Conservation (phyloP, 768 basidiomycete genomes). For the Daedalea quercina region DNA sequence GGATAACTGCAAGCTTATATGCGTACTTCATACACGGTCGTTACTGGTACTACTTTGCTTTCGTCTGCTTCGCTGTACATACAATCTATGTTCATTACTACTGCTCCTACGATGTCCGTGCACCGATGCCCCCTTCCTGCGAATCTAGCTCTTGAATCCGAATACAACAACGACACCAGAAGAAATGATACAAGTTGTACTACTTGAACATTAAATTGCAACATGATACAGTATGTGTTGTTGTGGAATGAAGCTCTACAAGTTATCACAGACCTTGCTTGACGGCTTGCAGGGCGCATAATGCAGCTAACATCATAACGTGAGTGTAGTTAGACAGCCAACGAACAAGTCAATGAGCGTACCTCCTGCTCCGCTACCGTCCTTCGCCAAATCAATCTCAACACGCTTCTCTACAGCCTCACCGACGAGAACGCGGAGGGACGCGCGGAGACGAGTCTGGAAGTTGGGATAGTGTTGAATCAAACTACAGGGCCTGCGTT, state of each 20-base stretch:
- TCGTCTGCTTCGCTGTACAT: background rate
- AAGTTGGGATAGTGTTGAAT: slow-evolving; percentile 92
- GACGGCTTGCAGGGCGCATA: slow-evolving; percentile 79
- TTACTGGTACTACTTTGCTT: too few species aligned
- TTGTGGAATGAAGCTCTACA: background rate
- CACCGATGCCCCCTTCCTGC: background rate
- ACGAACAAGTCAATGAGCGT: slow-evolving; percentile 22
- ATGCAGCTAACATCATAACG: slow-evolving; percentile 51
- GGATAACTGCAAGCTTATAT: too few species aligned
- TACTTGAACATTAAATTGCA: background rate
- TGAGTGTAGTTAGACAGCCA: slow-evolving; percentile 1
- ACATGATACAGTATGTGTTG: background rate
- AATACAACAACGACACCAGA: background rate
- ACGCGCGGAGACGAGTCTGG: slow-evolving; percentile 64
- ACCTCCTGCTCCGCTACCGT: slow-evolving; percentile 98
- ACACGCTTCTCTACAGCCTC: slow-evolving; percentile 73
- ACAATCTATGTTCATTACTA: background rate
- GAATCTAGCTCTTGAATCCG: background rate
- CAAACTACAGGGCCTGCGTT: slow-evolving; percentile 42
- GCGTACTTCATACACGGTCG: too few species aligned
- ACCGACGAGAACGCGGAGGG: slow-evolving; percentile 73
- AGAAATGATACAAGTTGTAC: background rate
- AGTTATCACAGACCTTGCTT: slow-evolving; percentile 34
- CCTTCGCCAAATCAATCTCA: slow-evolving; percentile 89
- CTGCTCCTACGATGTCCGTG: background rate